Percentiles rank a stretch among this genome's conserved stretches.
phyloP scores from a whole-genome alignment of 768 basidiomycete species.

The Clitopilus passeckerianus region DNA sequence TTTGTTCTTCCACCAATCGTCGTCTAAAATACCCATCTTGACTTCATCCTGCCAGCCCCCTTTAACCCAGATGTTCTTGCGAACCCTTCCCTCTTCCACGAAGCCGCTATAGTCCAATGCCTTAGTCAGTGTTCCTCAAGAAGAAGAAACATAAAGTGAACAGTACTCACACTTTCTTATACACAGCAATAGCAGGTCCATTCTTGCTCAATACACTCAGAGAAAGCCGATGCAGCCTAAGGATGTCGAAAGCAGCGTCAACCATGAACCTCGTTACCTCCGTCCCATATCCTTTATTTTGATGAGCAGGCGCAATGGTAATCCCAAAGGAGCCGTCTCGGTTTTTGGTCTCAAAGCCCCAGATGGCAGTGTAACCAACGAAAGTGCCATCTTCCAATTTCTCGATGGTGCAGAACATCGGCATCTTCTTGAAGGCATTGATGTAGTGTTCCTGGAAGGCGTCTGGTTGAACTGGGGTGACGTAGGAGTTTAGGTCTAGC shows the following conservation, averaged over 20 bases:
- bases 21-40: constrained; percentile 18
- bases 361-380: constrained; percentile 8
- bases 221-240: constrained; percentile 35
- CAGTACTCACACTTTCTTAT: constrained; percentile 36
- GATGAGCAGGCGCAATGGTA: constrained; percentile 17
- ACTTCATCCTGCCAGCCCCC: constrained; percentile 16
- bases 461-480: not conserved
- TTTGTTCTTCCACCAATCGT: constrained; percentile 11
- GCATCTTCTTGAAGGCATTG: not conserved
- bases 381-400: constrained; percentile 1
- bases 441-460: not conserved
- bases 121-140: not conserved
- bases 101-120: constrained; percentile 11
- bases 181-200: constrained; percentile 29
- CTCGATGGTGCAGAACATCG: constrained; percentile 13
- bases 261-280: constrained; percentile 35
- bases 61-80: constrained; percentile 14
- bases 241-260: constrained; percentile 32
- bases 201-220: constrained; percentile 34
- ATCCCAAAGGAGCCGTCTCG: constrained; percentile 10
- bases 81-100: constrained; percentile 15
- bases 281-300: constrained; percentile 35
- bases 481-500: not conserved
- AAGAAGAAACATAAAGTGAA: too few relatives aligned
- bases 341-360: constrained; percentile 8